Conservation (phyloP, 352 stramenopile genomes). For the Globisporangium canariense region DNA sequence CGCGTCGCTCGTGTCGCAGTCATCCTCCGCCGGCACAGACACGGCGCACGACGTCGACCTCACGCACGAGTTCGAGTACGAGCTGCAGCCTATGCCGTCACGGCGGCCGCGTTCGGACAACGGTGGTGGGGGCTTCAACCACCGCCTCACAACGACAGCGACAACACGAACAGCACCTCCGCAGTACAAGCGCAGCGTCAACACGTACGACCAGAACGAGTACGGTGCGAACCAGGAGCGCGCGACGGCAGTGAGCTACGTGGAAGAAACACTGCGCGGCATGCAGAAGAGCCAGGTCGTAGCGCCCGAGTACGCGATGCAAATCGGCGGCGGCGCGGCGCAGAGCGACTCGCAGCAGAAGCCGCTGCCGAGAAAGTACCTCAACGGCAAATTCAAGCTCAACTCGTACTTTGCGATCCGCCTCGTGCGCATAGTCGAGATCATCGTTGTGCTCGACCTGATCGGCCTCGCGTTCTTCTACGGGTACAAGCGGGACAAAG, state of each 20-base stretch:
- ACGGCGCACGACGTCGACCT: slow-evolving; percentile 18
- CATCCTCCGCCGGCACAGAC: slow-evolving; percentile 5
- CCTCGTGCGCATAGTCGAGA: slow-evolving; percentile 52
- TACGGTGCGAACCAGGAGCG: slow-evolving; percentile 7
- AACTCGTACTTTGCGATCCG: slow-evolving; percentile 83
- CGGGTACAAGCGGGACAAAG: slow-evolving; percentile 29
- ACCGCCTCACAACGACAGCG: background rate
- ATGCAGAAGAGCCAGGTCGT: slow-evolving; percentile 14
- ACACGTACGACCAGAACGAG: slow-evolving; percentile 4
- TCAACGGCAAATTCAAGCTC: slow-evolving; percentile 58
- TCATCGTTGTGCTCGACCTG: slow-evolving; percentile 57
- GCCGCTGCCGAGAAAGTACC: slow-evolving; percentile 34
- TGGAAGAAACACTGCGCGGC: slow-evolving; percentile 15
- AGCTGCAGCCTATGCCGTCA: slow-evolving; percentile 16
- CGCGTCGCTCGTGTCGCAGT: slow-evolving; percentile 13
- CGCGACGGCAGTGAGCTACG: slow-evolving; percentile 14
- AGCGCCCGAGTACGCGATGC: slow-evolving; percentile 19
- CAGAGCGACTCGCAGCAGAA: slow-evolving; percentile 15
- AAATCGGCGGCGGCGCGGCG: slow-evolving; percentile 34
- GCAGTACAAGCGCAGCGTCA: slow-evolving; percentile 3
- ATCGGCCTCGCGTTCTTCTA: slow-evolving; percentile 64
- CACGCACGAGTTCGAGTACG: slow-evolving; percentile 18
- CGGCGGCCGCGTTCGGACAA: background rate
- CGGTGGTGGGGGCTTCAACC: background rate
- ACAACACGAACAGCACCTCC: background rate